These are phyloP conservation scores for Volvox reticuliferus DNA, from an alignment of 139 green algal species.

Conservation along the genomic window DNA sequence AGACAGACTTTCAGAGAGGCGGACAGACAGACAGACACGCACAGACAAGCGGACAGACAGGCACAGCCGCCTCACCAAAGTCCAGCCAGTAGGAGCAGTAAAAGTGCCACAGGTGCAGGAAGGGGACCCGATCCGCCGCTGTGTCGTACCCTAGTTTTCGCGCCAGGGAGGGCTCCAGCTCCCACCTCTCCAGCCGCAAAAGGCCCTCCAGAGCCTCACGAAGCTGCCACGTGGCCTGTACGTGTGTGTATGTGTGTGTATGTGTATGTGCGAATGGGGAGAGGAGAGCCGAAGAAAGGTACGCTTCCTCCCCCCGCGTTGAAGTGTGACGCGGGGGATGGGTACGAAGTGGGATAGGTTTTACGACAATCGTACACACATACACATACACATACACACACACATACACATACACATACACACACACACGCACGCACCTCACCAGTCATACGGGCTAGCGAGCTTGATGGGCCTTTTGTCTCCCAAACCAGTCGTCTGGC, in stretches of 20 bases:
- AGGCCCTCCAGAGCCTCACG: conserved; percentile 51
- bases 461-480: too few relatives aligned
- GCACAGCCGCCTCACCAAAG: conserved; percentile 75
- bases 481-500: too few relatives aligned
- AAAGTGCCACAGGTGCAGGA: conserved; percentile 76
- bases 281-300: background rate
- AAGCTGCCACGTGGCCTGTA: conserved; percentile 89
- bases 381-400: too few relatives aligned
- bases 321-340: too few relatives aligned
- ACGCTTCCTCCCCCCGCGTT: too few relatives aligned
- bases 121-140: background rate
- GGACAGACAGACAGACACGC: too few relatives aligned
- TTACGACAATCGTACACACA: background rate
- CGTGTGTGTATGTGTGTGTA: background rate
- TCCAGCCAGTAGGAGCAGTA: conserved; percentile 88
- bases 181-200: conserved; percentile 19
- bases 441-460: too few relatives aligned
- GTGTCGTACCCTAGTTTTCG: background rate
- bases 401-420: too few relatives aligned
- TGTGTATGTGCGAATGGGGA: background rate
- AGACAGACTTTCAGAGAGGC: too few relatives aligned
- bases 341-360: too few relatives aligned
- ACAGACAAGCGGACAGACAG: too few relatives aligned
- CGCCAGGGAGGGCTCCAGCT: conserved; percentile 22
- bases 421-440: too few relatives aligned